A percentile compares a stretch with the other conserved stretches of the same genome.
Conservation (phyloP, 805 yeast species). For the Candida khao-thaluensis region DNA sequence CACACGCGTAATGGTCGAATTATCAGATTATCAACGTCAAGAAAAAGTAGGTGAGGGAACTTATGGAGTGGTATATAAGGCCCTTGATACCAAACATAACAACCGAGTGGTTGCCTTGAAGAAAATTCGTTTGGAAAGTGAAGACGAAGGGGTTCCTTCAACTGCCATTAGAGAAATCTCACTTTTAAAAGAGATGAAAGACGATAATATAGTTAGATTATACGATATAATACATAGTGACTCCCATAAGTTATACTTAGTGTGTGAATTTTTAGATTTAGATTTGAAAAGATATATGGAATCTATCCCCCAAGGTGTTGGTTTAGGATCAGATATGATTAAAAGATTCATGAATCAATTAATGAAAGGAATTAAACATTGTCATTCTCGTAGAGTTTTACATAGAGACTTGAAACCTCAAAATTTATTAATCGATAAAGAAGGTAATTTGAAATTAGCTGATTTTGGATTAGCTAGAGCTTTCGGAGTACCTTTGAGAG, state of each 20-base stretch:
- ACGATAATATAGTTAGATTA: constrained; percentile 87
- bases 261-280: constrained; percentile 89
- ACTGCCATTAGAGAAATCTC: constrained; percentile 98
- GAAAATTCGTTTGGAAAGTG: constrained; percentile 92
- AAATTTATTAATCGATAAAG: constrained; percentile 89
- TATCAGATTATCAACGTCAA: constrained; percentile 87
- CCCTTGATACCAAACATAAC: constrained; percentile 82
- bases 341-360: constrained; percentile 91
- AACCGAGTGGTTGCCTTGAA: constrained; percentile 95
- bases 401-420: constrained; percentile 98
- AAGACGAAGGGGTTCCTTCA: constrained; percentile 98
- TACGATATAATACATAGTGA: constrained; percentile 96
- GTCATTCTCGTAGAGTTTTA: constrained; percentile 90
- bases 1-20: constrained; percentile 63
- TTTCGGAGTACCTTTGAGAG: constrained; percentile 94
- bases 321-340: constrained; percentile 86
- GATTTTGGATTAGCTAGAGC: constrained; percentile 96
- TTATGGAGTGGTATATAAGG: constrained; percentile 97
- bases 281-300: constrained; percentile 98
- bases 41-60: constrained; percentile 99
- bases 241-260: constrained; percentile 86
- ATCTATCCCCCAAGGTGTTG: constrained; percentile 84
- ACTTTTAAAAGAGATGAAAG: constrained; percentile 86
- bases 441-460: constrained; percentile 79
- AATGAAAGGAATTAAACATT: constrained; percentile 85